Conservation (phyloP, 345 rosid genomes). For the Camelina laxa region DNA sequence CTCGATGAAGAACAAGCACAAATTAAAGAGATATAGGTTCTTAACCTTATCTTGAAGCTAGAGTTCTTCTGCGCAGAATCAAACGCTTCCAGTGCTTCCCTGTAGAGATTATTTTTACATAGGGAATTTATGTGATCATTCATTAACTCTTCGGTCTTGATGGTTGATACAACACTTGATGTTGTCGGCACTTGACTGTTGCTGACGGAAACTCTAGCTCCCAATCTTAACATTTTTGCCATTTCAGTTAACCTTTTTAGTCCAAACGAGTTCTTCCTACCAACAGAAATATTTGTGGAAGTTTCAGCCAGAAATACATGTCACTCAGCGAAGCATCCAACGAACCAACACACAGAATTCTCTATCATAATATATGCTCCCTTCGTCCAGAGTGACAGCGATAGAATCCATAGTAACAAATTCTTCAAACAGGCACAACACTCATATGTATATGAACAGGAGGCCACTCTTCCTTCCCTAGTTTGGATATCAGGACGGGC, state of each 20-base stretch:
- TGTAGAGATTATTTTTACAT: constrained; percentile 45
- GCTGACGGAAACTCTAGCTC: constrained; percentile 27
- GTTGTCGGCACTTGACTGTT: constrained; percentile 22
- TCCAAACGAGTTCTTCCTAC: not conserved
- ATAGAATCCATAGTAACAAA: constrained; percentile 1
- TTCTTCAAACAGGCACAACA: constrained; percentile 23
- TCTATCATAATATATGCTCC: not conserved
- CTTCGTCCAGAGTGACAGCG: not conserved
- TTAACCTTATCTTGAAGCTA: constrained; percentile 38
- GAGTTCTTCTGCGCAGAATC: constrained; percentile 44
- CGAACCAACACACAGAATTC: constrained; percentile 1
- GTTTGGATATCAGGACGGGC: not conserved
- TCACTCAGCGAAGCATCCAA: constrained; percentile 7
- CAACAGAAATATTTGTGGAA: constrained; percentile 16
- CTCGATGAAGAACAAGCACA: constrained; percentile 55
- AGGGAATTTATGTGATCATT: constrained; percentile 54
- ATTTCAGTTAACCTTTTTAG: constrained; percentile 10
- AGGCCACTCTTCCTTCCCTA: not conserved
- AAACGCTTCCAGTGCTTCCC: constrained; percentile 61
- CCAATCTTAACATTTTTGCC: constrained; percentile 25
- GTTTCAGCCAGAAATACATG: constrained; percentile 20
- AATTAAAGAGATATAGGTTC: constrained; percentile 50
- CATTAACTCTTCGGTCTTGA: constrained; percentile 47
- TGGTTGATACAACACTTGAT: constrained; percentile 21
- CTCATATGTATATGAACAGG: constrained; percentile 5